A percentile compares a stretch with the other conserved stretches of the same genome.
phyloP scores from a whole-genome alignment of 2,329 filamentous ascomycete genomes.

The Hypoxylon sp. region DNA sequence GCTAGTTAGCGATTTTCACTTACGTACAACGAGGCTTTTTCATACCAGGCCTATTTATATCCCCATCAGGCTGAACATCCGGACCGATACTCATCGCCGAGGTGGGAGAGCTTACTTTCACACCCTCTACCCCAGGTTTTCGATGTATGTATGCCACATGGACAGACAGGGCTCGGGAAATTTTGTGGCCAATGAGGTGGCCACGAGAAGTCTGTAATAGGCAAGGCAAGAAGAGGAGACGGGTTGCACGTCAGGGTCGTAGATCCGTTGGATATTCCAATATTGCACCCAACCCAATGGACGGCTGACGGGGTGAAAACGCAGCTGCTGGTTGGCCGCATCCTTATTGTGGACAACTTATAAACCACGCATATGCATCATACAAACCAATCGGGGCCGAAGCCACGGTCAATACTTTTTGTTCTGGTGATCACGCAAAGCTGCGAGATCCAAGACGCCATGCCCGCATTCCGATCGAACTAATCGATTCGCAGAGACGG shows the following conservation, averaged over 20 bases:
- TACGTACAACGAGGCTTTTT: slow-evolving; percentile 9
- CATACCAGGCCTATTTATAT: slow-evolving; percentile 25
- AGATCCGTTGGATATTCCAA: slow-evolving; percentile 37
- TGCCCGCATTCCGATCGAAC: slow-evolving; percentile 30
- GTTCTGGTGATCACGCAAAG: slow-evolving; percentile 38
- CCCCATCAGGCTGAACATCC: slow-evolving; percentile 38
- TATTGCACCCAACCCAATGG: slow-evolving; percentile 42
- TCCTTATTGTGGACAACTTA: background rate
- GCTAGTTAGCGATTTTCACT: slow-evolving; percentile 7
- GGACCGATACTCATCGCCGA: slow-evolving; percentile 24
- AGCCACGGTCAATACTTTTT: slow-evolving; percentile 16
- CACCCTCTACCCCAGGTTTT: slow-evolving; percentile 44
- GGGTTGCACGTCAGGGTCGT: slow-evolving; percentile 34
- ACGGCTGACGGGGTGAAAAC: slow-evolving; percentile 15
- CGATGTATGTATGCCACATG: slow-evolving; percentile 33
- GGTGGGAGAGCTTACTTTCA: slow-evolving; percentile 8
- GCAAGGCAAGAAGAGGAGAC: slow-evolving; percentile 25
- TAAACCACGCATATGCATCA: slow-evolving; percentile 12
- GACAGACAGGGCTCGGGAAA: slow-evolving; percentile 31
- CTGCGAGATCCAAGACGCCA: slow-evolving; percentile 42
- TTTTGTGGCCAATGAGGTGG: slow-evolving; percentile 40
- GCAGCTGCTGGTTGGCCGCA: slow-evolving; percentile 27
- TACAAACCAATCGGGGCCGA: slow-evolving; percentile 29
- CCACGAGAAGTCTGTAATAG: slow-evolving; percentile 34
- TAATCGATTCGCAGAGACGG: slow-evolving; percentile 15